These are phyloP conservation scores for Scleroderma bovista DNA, from an alignment of 768 basidiomycete species.

Conservation along the genomic window DNA sequence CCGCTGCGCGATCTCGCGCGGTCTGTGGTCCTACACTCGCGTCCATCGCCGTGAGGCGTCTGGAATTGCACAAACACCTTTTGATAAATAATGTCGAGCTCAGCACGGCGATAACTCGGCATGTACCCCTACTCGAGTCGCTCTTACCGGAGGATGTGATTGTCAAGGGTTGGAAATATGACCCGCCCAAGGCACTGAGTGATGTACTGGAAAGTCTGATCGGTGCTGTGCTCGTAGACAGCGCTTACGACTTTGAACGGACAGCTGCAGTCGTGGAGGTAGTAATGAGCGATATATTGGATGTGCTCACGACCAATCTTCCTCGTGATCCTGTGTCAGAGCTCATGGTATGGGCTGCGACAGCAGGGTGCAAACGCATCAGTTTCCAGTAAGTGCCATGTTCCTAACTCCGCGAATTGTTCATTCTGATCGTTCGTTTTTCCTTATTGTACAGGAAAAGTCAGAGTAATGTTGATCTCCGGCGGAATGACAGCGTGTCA, in stretches of 20 bases:
- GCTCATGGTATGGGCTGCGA: conserved; percentile 61
- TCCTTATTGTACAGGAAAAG: conserved; percentile 30
- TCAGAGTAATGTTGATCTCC: conserved; percentile 37
- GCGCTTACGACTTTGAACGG: conserved; percentile 66
- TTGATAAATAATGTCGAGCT: conserved; percentile 67
- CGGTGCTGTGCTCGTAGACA: conserved; percentile 80
- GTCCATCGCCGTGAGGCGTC: conserved; percentile 55
- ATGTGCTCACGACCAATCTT: conserved; percentile 50
- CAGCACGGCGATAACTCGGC: conserved; percentile 54
- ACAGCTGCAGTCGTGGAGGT: conserved; percentile 54
- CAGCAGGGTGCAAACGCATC: conserved; percentile 49
- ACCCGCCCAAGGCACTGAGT: conserved; percentile 81
- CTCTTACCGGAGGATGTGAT: conserved; percentile 59
- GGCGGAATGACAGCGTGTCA: conserved; percentile 46
- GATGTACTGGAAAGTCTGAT: conserved; percentile 84
- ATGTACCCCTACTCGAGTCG: conserved; percentile 53
- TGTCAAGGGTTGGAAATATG: conserved; percentile 68
- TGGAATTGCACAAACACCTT: conserved; percentile 64
- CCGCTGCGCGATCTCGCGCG: conserved; percentile 61
- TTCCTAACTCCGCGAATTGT: not conserved
- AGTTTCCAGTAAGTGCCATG: conserved; percentile 38
- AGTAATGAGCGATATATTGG: conserved; percentile 65
- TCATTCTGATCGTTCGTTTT: not conserved
- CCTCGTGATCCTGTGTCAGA: conserved; percentile 69
- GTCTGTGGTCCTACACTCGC: conserved; percentile 75